These are phyloP conservation scores for Hansenula lynferdii DNA, from an alignment of 1,139 yeast genomes.

Conservation along the genomic window DNA sequence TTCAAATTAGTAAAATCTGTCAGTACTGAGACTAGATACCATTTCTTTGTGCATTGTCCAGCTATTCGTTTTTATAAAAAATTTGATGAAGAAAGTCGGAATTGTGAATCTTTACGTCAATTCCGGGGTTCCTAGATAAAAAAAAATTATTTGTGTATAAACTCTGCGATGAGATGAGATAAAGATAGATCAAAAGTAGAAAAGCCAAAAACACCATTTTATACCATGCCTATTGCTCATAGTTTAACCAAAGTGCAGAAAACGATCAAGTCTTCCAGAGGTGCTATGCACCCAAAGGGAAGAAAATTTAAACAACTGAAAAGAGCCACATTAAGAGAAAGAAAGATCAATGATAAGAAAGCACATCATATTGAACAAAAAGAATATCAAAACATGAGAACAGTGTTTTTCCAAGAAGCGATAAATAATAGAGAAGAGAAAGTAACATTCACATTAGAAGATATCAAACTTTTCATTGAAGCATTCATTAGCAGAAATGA, in stretches of 20 bases:
- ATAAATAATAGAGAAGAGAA: conserved; percentile 41
- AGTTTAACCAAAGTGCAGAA: conserved; percentile 70
- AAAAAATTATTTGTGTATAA: no score
- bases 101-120: no score
- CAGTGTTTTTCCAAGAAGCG: conserved; percentile 62
- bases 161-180: background rate
- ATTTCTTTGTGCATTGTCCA: no score
- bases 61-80: no score
- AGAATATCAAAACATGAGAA: conserved; percentile 49
- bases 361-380: conserved; percentile 52
- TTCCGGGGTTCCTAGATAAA: no score
- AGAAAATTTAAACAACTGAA: conserved; percentile 81
- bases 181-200: no score
- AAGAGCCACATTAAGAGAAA: conserved; percentile 81
- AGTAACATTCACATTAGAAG: conserved; percentile 45
- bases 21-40: no score
- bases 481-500: conserved; percentile 66
- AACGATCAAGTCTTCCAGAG: conserved; percentile 51
- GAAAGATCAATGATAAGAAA: conserved; percentile 58
- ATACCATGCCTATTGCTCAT: conserved; percentile 77
- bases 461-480: conserved; percentile 56
- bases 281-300: conserved; percentile 78
- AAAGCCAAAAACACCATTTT: no score
- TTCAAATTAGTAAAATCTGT: no score
- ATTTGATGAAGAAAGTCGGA: no score